Evolutionary conservation across 2,329 filamentous ascomycete species (phyloP), one percentile per base, ranked within the genome.

Genomic region (Epichloe sibirici): DNA sequence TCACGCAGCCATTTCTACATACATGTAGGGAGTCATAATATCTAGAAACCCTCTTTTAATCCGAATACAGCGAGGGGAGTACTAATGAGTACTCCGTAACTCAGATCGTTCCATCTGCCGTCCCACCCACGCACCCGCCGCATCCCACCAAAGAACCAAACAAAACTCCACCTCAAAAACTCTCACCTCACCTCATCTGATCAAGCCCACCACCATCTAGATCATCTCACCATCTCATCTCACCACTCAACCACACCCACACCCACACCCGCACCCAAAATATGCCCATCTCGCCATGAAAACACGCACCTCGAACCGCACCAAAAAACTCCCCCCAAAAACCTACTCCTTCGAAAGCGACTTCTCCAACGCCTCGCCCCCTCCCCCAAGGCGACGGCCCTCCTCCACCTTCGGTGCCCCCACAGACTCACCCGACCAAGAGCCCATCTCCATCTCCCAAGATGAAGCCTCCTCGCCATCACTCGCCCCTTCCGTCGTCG

Each of bases 271-370:
- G n/a, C 13, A 39, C 37, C 12, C 37, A n/a, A 7, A 45, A 38
- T 13, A 48, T 37, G 28, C 42, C 25, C 35, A 39, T 46, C 28
- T 34, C 57, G 60, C 45, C 35, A 71, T 69, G 67, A 65, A 64
- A 57, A 68, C 68, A n/a, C 63, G 69, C 48, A 64, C 52, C 48
- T 65, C 68, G 17, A 70, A 69, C 56, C 66, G 65, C 45, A 59
- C 59, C 28, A 70, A 69, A 50, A 60, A 63, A 39, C 69, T 62
- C 51, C 62, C 62, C 2, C 53, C 63, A 53, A 58, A 68, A 42
- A 64, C 64, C 28, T 69, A 69, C 58, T 63, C 66, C 45, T 69
- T 69, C 42, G 66, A 67, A 15, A 62, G 60, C 17, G 38, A 34
- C 17, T 52, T 37, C n/a, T 47, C 52, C 13, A 25, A 15, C 44